Percentiles rank a stretch among this genome's conserved stretches.
Evolutionary conservation across 2,329 filamentous ascomycete species (phyloP).

Genomic region (Cytospora piceae): DNA sequence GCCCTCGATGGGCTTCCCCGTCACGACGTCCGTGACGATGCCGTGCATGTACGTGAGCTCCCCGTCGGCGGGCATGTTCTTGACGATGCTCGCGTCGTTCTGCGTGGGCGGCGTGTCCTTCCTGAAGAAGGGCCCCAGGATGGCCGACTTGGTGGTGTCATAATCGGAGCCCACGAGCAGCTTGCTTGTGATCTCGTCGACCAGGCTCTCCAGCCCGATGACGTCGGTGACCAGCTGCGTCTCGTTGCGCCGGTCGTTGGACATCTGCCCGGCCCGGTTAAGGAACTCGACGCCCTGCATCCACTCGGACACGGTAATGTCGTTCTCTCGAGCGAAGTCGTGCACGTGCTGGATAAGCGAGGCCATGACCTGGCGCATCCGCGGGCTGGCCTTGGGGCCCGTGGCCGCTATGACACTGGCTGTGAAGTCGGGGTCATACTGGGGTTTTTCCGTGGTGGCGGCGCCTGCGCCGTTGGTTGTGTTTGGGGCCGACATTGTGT

Average conservation of each 20-base stretch:
- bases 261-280: conserved; percentile 73
- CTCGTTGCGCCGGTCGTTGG: conserved; percentile 71
- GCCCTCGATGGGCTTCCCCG: conserved; percentile 65
- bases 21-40: conserved; percentile 55
- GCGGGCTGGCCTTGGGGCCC: conserved; percentile 70
- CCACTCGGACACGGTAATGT: conserved; percentile 83
- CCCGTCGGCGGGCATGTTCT: conserved; percentile 50
- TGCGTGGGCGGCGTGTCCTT: conserved; percentile 69
- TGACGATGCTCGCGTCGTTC: conserved; percentile 71
- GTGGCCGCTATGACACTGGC: conserved; percentile 73
- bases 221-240: conserved; percentile 74
- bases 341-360: conserved; percentile 75
- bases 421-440: conserved; percentile 79
- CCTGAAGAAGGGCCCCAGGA: conserved; percentile 85
- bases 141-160: conserved; percentile 70
- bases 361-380: conserved; percentile 69
- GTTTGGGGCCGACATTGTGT: conserved; percentile 21
- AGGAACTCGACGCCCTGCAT: conserved; percentile 62
- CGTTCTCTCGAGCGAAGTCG: conserved; percentile 78
- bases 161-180: conserved; percentile 49
- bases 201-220: conserved; percentile 73
- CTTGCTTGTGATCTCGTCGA: conserved; percentile 81
- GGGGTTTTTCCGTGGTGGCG: conserved; percentile 36
- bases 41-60: conserved; percentile 69
- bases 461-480: conserved; percentile 36